Evolutionary conservation across 75 land plant species (phyloP).

Genomic region (Cunninghamia lanceolata): DNA sequence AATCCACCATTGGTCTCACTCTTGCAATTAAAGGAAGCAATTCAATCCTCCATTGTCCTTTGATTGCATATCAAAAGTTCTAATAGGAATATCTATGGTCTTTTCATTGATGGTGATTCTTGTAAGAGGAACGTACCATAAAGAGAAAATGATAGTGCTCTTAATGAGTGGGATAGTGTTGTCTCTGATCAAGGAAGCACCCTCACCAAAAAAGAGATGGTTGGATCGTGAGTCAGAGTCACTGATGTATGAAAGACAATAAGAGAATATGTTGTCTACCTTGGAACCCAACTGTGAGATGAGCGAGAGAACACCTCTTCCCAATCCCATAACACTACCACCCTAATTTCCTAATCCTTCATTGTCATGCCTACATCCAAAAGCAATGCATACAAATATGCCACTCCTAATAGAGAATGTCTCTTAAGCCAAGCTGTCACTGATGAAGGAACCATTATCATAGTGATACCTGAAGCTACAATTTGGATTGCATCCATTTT

Average conservation of each 20-base stretch:
- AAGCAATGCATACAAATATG: conserved; percentile 14
- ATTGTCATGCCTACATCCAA: conserved; percentile 28
- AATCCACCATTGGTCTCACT: neutral
- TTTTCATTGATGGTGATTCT: neutral
- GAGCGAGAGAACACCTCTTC: conserved; percentile 2
- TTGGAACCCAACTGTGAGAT: neutral
- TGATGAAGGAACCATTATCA: too few species aligned
- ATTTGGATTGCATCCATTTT: too few species aligned
- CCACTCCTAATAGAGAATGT: too few species aligned
- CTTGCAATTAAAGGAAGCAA: too few species aligned
- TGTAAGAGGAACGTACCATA: neutral
- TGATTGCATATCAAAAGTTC: neutral
- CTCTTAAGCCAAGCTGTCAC: too few species aligned
- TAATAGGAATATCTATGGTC: neutral
- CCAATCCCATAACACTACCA: neutral
- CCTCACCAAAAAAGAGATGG: neutral
- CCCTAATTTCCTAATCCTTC: neutral
- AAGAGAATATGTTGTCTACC: conserved; percentile 4
- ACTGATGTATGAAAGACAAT: neutral
- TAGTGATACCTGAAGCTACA: too few species aligned
- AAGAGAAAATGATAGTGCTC: neutral
- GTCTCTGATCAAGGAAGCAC: neutral
- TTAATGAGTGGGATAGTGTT: neutral
- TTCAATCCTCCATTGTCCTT: conserved; percentile 7
- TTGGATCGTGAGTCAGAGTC: neutral